phyloP scores from a whole-genome alignment of 768 basidiomycete genomes.

The Mycena leptocephala region DNA sequence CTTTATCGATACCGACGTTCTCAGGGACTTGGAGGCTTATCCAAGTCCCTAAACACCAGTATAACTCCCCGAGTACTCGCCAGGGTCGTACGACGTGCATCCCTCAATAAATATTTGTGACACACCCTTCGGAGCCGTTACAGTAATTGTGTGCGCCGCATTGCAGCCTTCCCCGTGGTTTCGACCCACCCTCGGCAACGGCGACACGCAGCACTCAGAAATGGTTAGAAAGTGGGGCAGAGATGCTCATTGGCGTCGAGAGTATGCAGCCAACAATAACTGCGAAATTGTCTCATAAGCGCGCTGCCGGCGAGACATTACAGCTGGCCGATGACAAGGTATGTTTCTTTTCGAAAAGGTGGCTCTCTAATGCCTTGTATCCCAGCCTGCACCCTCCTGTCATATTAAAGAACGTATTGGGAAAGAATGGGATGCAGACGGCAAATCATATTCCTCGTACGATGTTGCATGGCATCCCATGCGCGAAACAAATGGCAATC shows the following conservation, averaged over 20 bases:
- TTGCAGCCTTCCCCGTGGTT: constrained; percentile 17
- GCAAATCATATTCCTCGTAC: constrained; percentile 11
- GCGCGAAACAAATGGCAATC: neutral
- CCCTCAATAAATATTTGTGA: too few relatives aligned
- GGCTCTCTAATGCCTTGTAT: too few relatives aligned
- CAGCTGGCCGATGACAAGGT: constrained; percentile 5
- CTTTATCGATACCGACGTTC: too few relatives aligned
- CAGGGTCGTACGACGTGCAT: too few relatives aligned
- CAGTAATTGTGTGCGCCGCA: too few relatives aligned
- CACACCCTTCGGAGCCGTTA: too few relatives aligned
- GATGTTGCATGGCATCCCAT: constrained; percentile 6
- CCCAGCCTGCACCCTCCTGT: neutral
- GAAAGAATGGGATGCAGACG: neutral
- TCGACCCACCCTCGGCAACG: neutral
- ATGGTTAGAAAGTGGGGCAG: neutral
- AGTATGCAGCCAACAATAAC: neutral
- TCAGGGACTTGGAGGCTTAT: too few relatives aligned
- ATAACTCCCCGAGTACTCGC: too few relatives aligned
- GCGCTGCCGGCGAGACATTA: neutral
- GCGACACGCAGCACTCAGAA: neutral
- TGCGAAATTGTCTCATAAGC: neutral
- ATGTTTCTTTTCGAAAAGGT: neutral
- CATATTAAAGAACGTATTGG: constrained; percentile 4
- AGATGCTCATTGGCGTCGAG: neutral
- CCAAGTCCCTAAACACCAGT: too few relatives aligned